Conservation (phyloP, 331 rosid species). For the Quercus lobata region DNA sequence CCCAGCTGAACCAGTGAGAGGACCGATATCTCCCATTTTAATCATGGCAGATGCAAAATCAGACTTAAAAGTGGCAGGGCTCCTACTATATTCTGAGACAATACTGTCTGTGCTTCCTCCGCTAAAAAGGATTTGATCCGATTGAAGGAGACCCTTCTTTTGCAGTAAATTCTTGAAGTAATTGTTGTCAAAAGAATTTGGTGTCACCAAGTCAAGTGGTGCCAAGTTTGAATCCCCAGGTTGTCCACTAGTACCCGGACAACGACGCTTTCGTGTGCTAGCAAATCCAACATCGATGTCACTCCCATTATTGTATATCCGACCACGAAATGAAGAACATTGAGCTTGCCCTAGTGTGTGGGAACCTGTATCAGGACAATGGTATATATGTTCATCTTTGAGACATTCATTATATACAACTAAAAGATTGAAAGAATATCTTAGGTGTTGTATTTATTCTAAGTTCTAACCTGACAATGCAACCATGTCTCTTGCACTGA, state of each 20-base stretch:
- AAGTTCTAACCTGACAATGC: neutral
- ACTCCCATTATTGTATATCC: neutral
- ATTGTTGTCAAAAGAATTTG: neutral
- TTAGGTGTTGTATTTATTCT: neutral
- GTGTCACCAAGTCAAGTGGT: neutral
- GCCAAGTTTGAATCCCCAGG: neutral
- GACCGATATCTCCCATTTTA: neutral
- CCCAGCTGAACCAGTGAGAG: neutral
- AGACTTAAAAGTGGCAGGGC: neutral
- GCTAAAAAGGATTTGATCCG: neutral
- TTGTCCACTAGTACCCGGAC: neutral
- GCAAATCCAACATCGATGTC: neutral
- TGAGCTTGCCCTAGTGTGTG: neutral
- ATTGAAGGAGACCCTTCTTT: neutral
- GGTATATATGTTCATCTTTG: neutral
- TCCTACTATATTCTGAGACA: neutral
- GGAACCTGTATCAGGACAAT: neutral
- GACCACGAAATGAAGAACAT: neutral
- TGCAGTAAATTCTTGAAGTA: conserved; percentile 3
- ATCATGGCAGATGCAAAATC: conserved; percentile 3
- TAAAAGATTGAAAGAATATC: too few species aligned
- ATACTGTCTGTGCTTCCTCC: neutral
- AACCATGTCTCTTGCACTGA: conserved; percentile 1
- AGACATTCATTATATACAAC: neutral
- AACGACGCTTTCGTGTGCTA: neutral